Evolutionary conservation across 2,329 filamentous ascomycete genomes (phyloP).

Genomic region (Curvularia sp.): DNA sequence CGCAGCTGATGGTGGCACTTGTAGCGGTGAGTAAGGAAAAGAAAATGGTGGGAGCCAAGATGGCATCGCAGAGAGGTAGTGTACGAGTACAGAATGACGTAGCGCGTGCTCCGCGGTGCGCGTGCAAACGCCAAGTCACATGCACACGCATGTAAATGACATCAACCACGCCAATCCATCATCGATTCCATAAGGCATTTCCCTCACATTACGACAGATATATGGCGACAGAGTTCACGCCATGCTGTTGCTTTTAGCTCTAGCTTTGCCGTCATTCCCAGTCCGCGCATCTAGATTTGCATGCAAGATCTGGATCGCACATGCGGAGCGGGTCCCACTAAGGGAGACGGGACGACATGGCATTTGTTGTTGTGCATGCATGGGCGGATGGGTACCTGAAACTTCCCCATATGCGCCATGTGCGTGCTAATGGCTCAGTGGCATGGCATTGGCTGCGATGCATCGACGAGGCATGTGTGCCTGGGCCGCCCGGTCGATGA

Average conservation of each 20-base stretch:
- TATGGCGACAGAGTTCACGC: neutral
- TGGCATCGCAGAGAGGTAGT: neutral
- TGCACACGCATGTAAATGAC: slow-evolving; percentile 14
- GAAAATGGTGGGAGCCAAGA: neutral
- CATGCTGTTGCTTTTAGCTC: neutral
- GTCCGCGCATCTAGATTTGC: slow-evolving; percentile 5
- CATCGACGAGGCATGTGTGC: neutral
- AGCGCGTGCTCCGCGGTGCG: neutral
- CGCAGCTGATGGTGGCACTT: neutral
- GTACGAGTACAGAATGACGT: neutral
- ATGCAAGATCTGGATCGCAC: slow-evolving; percentile 15
- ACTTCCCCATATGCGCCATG: slow-evolving; percentile 11
- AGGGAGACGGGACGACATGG: slow-evolving; percentile 2
- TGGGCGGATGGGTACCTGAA: slow-evolving; percentile 1
- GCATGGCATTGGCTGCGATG: neutral
- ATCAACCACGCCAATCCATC: slow-evolving; percentile 5
- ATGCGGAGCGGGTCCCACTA: slow-evolving; percentile 3
- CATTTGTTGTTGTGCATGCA: slow-evolving; percentile 10
- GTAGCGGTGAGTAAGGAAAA: slow-evolving; percentile 8
- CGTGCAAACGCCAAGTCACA: slow-evolving; percentile 19
- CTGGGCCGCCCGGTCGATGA: neutral
- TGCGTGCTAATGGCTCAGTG: neutral
- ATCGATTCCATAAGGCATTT: neutral
- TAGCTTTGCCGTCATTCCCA: neutral
- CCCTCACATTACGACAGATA: neutral